A percentile compares a stretch with the other conserved stretches of the same genome.
Conservation (phyloP, 495 filamentous ascomycete genomes). For the Annulohypoxylon bovei region DNA sequence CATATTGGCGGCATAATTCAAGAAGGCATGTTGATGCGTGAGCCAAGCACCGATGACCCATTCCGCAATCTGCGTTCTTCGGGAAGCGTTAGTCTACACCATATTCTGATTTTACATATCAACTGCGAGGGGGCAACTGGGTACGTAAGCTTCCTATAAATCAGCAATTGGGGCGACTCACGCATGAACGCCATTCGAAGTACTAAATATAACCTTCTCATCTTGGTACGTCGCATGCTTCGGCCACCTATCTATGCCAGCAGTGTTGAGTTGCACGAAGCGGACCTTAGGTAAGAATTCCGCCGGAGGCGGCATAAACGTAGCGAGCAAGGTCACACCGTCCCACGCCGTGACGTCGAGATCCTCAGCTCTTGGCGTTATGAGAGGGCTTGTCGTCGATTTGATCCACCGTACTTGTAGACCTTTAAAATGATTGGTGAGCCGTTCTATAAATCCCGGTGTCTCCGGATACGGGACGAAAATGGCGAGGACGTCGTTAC, state of each 20-base stretch:
- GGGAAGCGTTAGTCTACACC: not conserved
- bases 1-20: conserved; percentile 26
- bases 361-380: not conserved
- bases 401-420: conserved; percentile 45
- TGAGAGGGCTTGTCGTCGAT: conserved; percentile 1
- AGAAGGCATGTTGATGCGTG: conserved; percentile 46
- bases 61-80: conserved; percentile 56
- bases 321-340: conserved; percentile 44
- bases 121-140: too few relatives aligned
- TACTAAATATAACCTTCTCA: conserved; percentile 44
- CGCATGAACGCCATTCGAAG: conserved; percentile 43
- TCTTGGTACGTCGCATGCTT: conserved; percentile 43
- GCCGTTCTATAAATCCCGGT: conserved; percentile 39
- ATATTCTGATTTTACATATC: not conserved
- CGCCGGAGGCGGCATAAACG: conserved; percentile 27
- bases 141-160: too few relatives aligned
- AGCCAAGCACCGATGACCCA: conserved; percentile 56
- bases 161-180: conserved; percentile 14
- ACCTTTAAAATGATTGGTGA: conserved; percentile 42
- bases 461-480: conserved; percentile 20
- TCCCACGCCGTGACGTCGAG: conserved; percentile 34
- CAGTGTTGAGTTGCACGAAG: conserved; percentile 47
- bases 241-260: conserved; percentile 49
- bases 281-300: conserved; percentile 44
- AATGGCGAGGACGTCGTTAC: conserved; percentile 38